Evolutionary conservation across 202 grass and related monocot species (phyloP).

Genomic region (Musa balbisiana): DNA sequence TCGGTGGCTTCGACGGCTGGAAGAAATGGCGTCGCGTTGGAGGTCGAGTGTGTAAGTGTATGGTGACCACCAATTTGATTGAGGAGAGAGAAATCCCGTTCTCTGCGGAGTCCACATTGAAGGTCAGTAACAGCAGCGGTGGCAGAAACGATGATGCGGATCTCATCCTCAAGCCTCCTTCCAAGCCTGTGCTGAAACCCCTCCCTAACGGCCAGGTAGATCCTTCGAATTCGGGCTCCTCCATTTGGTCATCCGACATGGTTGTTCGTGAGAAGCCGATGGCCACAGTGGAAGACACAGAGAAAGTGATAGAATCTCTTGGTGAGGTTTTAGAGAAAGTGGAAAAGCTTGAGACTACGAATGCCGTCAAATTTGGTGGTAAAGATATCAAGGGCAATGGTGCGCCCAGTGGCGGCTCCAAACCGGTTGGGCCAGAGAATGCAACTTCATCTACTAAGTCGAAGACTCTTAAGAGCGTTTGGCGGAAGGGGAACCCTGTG

Average conservation of each 20-base stretch:
- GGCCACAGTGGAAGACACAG: constrained; percentile 36
- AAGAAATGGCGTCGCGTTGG: constrained; percentile 39
- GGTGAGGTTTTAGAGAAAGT: constrained; percentile 81
- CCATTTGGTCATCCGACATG: constrained; percentile 19
- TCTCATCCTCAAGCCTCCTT: constrained; percentile 56
- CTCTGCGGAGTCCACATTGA: constrained; percentile 41
- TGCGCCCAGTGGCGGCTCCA: constrained; percentile 34
- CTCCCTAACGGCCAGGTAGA: constrained; percentile 40
- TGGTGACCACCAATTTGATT: constrained; percentile 74
- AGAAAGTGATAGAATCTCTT: constrained; percentile 63
- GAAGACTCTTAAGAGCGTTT: constrained; percentile 76
- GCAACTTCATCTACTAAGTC: constrained; percentile 30
- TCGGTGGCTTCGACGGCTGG: constrained; percentile 28
- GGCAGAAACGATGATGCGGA: constrained; percentile 29
- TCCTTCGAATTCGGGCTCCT: constrained; percentile 25
- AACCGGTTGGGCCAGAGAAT: constrained; percentile 26
- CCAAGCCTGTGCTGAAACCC: constrained; percentile 42
- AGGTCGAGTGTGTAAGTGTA: constrained; percentile 62
- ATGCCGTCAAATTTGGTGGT: constrained; percentile 13
- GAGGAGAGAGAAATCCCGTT: constrained; percentile 63
- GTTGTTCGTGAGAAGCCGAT: constrained; percentile 24
- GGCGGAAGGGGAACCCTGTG: constrained; percentile 83
- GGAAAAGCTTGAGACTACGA: constrained; percentile 66
- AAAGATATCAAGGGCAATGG: constrained; percentile 24
- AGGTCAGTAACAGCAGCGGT: constrained; percentile 30